These are phyloP conservation scores for Neonectria ditissima DNA, from an alignment of 2,329 filamentous ascomycete species.

Conservation along the genomic window DNA sequence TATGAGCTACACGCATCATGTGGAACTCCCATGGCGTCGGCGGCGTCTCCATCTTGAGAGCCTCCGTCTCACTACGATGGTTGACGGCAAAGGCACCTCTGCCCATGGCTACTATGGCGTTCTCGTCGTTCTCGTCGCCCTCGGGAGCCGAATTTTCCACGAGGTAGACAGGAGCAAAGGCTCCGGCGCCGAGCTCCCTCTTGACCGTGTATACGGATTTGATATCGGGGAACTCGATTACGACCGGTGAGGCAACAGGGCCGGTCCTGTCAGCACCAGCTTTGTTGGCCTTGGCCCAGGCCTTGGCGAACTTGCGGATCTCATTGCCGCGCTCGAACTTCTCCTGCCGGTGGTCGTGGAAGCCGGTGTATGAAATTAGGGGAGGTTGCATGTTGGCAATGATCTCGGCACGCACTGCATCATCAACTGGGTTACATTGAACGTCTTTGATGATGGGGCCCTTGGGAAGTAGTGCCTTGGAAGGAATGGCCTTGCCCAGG, in stretches of 20 bases:
- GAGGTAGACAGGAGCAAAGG: constrained; percentile 95
- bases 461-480: constrained; percentile 62
- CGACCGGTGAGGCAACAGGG: constrained; percentile 69
- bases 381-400: constrained; percentile 79
- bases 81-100: constrained; percentile 69
- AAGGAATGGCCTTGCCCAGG: constrained; percentile 47
- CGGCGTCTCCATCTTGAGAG: constrained; percentile 93
- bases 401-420: constrained; percentile 79
- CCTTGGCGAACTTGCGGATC: constrained; percentile 85
- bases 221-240: constrained; percentile 75
- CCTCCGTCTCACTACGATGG: constrained; percentile 75
- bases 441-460: constrained; percentile 83
- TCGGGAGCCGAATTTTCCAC: constrained; percentile 76
- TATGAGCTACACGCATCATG: constrained; percentile 86
- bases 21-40: constrained; percentile 96
- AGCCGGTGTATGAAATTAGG: constrained; percentile 80
- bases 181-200: constrained; percentile 89
- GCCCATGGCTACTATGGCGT: constrained; percentile 65
- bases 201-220: constrained; percentile 80
- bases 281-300: constrained; percentile 67
- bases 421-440: constrained; percentile 91
- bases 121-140: constrained; percentile 58
- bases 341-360: constrained; percentile 76
- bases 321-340: constrained; percentile 76
- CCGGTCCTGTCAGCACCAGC: constrained; percentile 71